These are phyloP conservation scores for Lentinula aciculospora DNA, from an alignment of 768 basidiomycete species.

Conservation along the genomic window DNA sequence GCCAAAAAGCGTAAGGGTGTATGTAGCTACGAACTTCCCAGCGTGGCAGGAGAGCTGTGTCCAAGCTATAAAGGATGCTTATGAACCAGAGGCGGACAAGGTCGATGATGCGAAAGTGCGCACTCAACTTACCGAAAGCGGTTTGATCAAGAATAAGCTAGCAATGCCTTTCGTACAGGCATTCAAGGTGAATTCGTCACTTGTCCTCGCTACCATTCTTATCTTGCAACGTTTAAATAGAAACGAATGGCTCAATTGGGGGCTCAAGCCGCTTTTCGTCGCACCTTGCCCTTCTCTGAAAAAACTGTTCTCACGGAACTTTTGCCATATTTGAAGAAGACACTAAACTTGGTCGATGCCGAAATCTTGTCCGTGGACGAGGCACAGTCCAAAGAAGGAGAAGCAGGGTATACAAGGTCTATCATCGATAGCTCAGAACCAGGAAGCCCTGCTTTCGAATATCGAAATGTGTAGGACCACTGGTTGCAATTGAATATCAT, in stretches of 20 bases:
- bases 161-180: conserved; percentile 91
- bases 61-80: conserved; percentile 65
- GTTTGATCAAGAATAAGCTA: conserved; percentile 92
- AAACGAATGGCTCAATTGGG: conserved; percentile 80
- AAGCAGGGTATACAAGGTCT: conserved; percentile 54
- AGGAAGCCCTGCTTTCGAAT: conserved; percentile 81
- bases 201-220: background rate
- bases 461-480: conserved; percentile 60
- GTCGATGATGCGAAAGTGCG: conserved; percentile 84
- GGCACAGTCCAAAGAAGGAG: conserved; percentile 46
- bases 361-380: conserved; percentile 69
- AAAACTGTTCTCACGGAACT: conserved; percentile 63
- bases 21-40: conserved; percentile 86
- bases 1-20: conserved; percentile 82
- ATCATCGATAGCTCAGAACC: conserved; percentile 88
- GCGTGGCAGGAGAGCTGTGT: conserved; percentile 91
- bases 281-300: conserved; percentile 82
- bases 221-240: conserved; percentile 28
- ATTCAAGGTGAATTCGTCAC: conserved; percentile 67
- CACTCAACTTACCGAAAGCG: conserved; percentile 57
- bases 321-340: conserved; percentile 75
- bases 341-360: conserved; percentile 64
- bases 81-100: conserved; percentile 45
- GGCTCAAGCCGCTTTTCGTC: conserved; percentile 72
- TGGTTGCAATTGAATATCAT: background rate